These are phyloP conservation scores for Aspergillus proliferans DNA, from an alignment of 2,329 filamentous ascomycete species.

Conservation along the genomic window DNA sequence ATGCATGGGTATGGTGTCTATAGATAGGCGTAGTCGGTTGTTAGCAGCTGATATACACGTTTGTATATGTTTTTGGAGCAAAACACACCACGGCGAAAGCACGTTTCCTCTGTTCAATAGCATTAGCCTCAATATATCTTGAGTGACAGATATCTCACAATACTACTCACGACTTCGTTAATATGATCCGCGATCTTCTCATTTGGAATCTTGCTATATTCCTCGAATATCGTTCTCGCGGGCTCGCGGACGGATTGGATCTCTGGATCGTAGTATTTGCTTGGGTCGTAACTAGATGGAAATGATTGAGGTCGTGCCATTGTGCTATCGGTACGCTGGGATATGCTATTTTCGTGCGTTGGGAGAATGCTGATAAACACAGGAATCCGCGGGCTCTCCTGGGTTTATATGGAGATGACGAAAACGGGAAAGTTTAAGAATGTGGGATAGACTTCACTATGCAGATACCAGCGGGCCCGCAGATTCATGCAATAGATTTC, in stretches of 20 bases:
- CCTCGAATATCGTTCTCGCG: slow-evolving; percentile 2
- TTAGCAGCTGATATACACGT: neutral
- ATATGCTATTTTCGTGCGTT: no score
- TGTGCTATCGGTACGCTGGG: neutral
- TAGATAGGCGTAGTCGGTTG: neutral
- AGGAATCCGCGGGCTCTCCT: neutral
- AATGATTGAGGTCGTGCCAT: neutral
- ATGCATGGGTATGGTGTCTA: neutral
- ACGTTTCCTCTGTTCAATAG: neutral
- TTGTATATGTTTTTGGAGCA: neutral
- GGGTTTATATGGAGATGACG: neutral
- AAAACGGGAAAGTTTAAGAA: no score
- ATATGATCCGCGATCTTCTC: slow-evolving; percentile 21
- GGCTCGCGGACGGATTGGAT: neutral
- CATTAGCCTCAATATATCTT: neutral
- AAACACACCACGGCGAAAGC: neutral
- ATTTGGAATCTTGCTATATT: slow-evolving; percentile 1
- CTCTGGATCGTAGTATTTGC: neutral
- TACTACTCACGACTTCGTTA: slow-evolving; percentile 31
- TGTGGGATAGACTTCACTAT: no score
- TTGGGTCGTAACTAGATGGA: neutral
- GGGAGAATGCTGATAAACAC: neutral
- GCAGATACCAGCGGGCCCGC: no score
- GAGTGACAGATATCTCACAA: neutral
- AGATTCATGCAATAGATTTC: no score